Conservation (phyloP, 441 rosid genomes). For the Caryocar brasiliense region DNA sequence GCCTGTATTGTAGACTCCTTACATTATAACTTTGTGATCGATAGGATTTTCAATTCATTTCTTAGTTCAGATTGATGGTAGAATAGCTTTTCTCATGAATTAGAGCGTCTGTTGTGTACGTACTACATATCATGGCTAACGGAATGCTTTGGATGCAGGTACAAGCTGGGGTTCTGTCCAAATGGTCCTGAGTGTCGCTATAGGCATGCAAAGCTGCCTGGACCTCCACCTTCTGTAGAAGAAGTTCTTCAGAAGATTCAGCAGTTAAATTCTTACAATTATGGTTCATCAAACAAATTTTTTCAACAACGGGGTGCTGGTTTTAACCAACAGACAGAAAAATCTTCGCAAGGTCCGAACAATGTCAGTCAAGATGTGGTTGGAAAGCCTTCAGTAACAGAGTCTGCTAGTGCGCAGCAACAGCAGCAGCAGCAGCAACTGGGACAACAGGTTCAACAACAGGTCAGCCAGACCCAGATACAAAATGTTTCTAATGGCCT, state of each 20-base stretch:
- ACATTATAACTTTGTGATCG: too few relatives aligned
- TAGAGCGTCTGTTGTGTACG: not conserved
- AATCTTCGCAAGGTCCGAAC: slow-evolving; percentile 43
- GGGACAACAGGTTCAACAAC: slow-evolving; percentile 53
- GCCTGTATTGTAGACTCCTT: too few relatives aligned
- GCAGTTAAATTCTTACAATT: slow-evolving; percentile 56
- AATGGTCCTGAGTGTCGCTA: slow-evolving; percentile 94
- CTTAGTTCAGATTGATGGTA: too few relatives aligned
- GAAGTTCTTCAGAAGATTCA: slow-evolving; percentile 96
- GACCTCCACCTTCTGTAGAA: slow-evolving; percentile 92
- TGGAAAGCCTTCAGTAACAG: slow-evolving; percentile 36
- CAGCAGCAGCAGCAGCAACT: slow-evolving; percentile 38
- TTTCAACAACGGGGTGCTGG: slow-evolving; percentile 58
- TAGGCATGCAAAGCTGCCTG: slow-evolving; percentile 86
- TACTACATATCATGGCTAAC: slow-evolving; percentile 3
- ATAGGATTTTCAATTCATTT: too few relatives aligned
- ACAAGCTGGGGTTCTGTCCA: slow-evolving; percentile 95
- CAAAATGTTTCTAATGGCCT: slow-evolving; percentile 40
- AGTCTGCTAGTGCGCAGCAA: slow-evolving; percentile 43
- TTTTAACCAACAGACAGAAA: slow-evolving; percentile 54
- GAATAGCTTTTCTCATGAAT: not conserved
- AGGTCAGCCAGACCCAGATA: slow-evolving; percentile 48
- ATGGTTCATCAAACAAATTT: slow-evolving; percentile 55
- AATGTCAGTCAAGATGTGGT: slow-evolving; percentile 32
- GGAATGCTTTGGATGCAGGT: slow-evolving; percentile 42